Evolutionary conservation across 202 grass and related monocot genomes (phyloP), one percentile per base, ranked within the genome.

Genomic region (Elaeis oleifera): DNA sequence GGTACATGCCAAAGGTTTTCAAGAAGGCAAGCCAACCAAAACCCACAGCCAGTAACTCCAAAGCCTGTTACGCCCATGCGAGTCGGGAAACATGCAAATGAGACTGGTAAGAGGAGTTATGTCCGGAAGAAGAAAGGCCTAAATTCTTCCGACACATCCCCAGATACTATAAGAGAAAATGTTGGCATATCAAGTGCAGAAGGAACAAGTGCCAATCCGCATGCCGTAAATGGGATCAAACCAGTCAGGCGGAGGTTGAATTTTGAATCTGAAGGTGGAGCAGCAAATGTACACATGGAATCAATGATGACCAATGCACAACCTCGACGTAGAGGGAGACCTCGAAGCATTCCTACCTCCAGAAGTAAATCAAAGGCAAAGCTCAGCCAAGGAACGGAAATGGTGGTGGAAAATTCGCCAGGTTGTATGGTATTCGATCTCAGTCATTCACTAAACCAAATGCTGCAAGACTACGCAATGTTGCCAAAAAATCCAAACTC

Each of bases 1-100:
- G 74, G 21, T 82, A 90, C 36, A 85, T 82, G 53, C 75, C 86
- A 58, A 85, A 85, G 65, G 86, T 90, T 69, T 90, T 21, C 70
- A 68, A 51, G 82, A 90, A 54, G 61, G 53, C 20, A 79, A 66
- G 48, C 16, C 23, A 56, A 13, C 8, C 1, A 44, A 13, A 44
- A 44, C 36, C 36, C 36, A 5, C 8, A 13, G 36, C n/a, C 59
- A 7, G 81, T 73, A 75, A 78, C 48, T 18, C 60, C 75, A 64
- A 85, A 85, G 23, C 6, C 48, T 28, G 60, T 61, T 51, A 62
- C 63, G 49, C 58, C 71, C 59, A 76, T 72, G 21, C 58, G 64
- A 44, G 36, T 13, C 36, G 13, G 56, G 19, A 73, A 36, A 49
- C n/a, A 75, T 73, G 66, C 52, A 15, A 58, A 60, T 54, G 67